Evolutionary conservation across 140 eudicot species (phyloP).

Genomic region (Ambrosia hybrid): DNA sequence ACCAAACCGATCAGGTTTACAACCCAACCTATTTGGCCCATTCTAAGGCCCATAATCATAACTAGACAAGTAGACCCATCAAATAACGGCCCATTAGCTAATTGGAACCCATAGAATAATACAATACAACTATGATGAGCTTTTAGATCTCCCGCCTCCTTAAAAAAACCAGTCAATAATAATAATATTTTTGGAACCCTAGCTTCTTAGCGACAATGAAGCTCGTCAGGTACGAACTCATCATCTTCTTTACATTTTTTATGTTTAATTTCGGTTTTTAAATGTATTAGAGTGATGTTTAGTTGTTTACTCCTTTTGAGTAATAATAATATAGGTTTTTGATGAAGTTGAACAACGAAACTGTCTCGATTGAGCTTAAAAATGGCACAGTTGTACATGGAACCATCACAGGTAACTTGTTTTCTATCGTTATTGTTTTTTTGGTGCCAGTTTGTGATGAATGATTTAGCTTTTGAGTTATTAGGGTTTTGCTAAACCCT

Average conservation of each 20-base stretch:
- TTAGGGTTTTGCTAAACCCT: conserved; percentile 38
- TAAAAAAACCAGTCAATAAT: conserved; percentile 7
- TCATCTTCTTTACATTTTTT: neutral
- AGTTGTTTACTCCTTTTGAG: neutral
- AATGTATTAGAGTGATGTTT: too few relatives aligned
- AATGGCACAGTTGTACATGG: conserved; percentile 52
- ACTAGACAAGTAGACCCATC: neutral
- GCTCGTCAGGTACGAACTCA: conserved; percentile 44
- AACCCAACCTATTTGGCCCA: too few relatives aligned
- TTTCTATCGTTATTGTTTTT: neutral
- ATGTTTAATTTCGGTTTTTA: neutral
- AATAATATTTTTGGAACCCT: conserved; percentile 36
- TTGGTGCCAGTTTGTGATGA: neutral
- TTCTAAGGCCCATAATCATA: too few relatives aligned
- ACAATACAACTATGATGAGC: neutral
- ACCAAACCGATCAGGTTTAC: too few relatives aligned
- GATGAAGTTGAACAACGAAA: conserved; percentile 57
- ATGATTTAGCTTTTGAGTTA: neutral
- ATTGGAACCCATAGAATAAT: neutral
- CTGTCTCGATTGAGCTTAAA: conserved; percentile 52
- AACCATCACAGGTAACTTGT: conserved; percentile 44
- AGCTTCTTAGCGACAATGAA: conserved; percentile 41
- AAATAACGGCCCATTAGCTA: conserved; percentile 18
- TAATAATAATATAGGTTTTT: conserved; percentile 31
- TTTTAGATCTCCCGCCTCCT: conserved; percentile 37